A percentile compares a stretch with the other conserved stretches of the same genome.
These are phyloP conservation scores for Rhizophagus prolifer DNA, from an alignment of 192 early-diverging fungal species.

Conservation along the genomic window DNA sequence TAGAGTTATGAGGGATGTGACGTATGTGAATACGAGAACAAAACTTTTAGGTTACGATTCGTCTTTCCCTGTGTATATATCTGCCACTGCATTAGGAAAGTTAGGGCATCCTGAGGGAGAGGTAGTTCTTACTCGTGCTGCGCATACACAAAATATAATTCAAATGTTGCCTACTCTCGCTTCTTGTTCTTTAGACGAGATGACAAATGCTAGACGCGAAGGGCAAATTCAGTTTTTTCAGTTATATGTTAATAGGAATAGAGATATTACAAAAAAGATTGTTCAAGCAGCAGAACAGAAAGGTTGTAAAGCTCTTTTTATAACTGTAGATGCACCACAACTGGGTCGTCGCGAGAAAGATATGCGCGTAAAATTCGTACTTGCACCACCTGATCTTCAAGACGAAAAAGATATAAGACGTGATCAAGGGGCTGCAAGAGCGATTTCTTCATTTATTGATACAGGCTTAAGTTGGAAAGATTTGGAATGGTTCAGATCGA, in stretches of 20 bases:
- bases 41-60: conserved; percentile 59
- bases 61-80: conserved; percentile 69
- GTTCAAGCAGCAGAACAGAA: conserved; percentile 70
- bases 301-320: conserved; percentile 75
- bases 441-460: conserved; percentile 82
- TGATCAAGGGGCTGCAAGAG: conserved; percentile 62
- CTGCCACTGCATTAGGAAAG: conserved; percentile 71
- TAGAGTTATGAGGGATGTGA: conserved; percentile 73
- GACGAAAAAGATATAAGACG: conserved; percentile 41
- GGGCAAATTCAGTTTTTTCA: conserved; percentile 67
- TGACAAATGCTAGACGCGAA: conserved; percentile 50
- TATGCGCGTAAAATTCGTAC: conserved; percentile 72
- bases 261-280: conserved; percentile 60
- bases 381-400: conserved; percentile 35
- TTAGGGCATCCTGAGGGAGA: conserved; percentile 79
- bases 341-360: conserved; percentile 75
- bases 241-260: conserved; percentile 80
- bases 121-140: conserved; percentile 56
- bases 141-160: conserved; percentile 54
- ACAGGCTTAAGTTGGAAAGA: conserved; percentile 84
- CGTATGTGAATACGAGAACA: conserved; percentile 60
- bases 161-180: conserved; percentile 82
- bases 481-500: conserved; percentile 81
- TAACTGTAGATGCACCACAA: conserved; percentile 82
- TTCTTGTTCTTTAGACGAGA: conserved; percentile 67